These are phyloP conservation scores for Phytophthora hybrid DNA, from an alignment of 352 stramenopile species.

Conservation along the genomic window DNA sequence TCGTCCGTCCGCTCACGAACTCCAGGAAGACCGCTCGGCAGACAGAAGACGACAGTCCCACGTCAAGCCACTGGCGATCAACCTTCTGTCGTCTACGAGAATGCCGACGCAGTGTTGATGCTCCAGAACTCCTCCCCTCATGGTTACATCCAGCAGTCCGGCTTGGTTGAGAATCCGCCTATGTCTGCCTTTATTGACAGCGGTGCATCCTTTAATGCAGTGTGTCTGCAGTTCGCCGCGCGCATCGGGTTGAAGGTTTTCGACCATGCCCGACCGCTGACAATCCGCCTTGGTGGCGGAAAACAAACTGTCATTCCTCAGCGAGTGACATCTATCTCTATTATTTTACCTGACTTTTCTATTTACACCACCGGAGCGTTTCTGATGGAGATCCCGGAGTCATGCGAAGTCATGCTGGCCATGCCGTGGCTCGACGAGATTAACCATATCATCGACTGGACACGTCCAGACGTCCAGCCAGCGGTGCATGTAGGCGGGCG, in stretches of 20 bases:
- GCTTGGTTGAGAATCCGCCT: not conserved
- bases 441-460: constrained; percentile 16
- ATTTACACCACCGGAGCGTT: constrained; percentile 12
- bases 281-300: constrained; percentile 7
- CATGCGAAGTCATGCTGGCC: constrained; percentile 10
- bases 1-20: no score
- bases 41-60: no score
- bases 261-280: not conserved
- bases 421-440: constrained; percentile 24
- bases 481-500: not conserved
- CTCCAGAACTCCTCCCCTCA: not conserved
- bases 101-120: constrained; percentile 1
- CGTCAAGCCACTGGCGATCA: constrained; percentile 6
- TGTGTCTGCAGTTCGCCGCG: not conserved
- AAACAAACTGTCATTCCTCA: constrained; percentile 11
- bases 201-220: constrained; percentile 10
- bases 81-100: not conserved
- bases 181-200: constrained; percentile 8
- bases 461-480: not conserved
- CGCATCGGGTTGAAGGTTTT: not conserved
- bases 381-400: constrained; percentile 22
- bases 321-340: constrained; percentile 3
- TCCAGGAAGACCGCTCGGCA: no score
- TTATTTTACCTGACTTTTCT: constrained; percentile 1
- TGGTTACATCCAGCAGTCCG: constrained; percentile 1